These are phyloP conservation scores for Trichophyton verrucosum DNA, from an alignment of 2,329 filamentous ascomycete genomes.

Conservation along the genomic window DNA sequence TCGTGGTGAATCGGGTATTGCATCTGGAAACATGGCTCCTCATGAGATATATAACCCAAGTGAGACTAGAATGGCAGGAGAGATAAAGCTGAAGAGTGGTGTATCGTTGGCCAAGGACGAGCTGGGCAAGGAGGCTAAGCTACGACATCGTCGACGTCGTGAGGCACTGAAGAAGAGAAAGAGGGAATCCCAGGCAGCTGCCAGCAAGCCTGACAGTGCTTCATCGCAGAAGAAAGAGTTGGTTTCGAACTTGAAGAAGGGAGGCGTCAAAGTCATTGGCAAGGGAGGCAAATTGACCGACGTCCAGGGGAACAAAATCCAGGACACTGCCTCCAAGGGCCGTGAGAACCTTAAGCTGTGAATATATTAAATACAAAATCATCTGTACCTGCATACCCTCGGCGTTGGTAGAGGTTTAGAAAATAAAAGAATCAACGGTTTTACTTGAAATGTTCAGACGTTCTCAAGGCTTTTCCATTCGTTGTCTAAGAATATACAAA, in stretches of 20 bases:
- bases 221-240: constrained; percentile 41
- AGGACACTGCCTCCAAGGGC: constrained; percentile 19
- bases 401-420: not conserved
- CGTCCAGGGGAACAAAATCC: constrained; percentile 66
- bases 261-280: constrained; percentile 82
- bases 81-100: constrained; percentile 66
- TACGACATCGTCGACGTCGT: constrained; percentile 60
- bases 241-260: constrained; percentile 61
- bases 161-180: constrained; percentile 70
- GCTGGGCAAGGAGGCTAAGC: constrained; percentile 76
- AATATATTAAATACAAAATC: not conserved
- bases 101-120: constrained; percentile 70
- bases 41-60: constrained; percentile 88
- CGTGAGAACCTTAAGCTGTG: constrained; percentile 28
- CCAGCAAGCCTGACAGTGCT: constrained; percentile 35
- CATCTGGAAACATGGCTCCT: constrained; percentile 64
- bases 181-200: constrained; percentile 32
- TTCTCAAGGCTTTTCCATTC: constrained; percentile 5
- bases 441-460: not conserved
- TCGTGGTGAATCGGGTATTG: constrained; percentile 46
- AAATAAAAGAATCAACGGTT: not conserved
- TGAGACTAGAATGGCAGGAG: constrained; percentile 51
- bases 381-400: not conserved
- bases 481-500: constrained; percentile 23
- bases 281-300: constrained; percentile 77